Evolutionary conservation across 495 filamentous ascomycete genomes (phyloP).

Genomic region (Podospora appendiculata): DNA sequence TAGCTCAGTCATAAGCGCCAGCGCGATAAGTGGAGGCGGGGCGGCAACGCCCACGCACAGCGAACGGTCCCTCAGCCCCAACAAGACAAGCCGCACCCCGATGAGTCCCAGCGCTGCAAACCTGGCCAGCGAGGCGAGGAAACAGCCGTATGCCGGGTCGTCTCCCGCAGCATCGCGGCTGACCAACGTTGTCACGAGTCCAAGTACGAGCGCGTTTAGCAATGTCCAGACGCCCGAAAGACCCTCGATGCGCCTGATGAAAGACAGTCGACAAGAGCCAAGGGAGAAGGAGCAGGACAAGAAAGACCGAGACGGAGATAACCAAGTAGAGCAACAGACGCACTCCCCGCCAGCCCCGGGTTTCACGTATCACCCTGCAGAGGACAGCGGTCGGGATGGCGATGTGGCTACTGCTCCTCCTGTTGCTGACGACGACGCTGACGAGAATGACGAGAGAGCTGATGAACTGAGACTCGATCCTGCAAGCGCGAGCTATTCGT

Average conservation of each 20-base stretch:
- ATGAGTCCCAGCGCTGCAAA: conserved; percentile 25
- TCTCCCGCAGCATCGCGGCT: conserved; percentile 12
- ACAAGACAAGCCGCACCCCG: conserved; percentile 30
- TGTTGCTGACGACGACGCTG: conserved; percentile 4
- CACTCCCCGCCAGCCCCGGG: background rate
- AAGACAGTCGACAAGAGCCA: background rate
- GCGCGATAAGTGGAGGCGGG: conserved; percentile 1
- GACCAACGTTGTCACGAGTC: conserved; percentile 15
- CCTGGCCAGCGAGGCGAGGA: conserved; percentile 31
- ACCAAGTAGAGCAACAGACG: no score
- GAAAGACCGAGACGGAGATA: background rate
- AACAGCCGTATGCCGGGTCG: conserved; percentile 30
- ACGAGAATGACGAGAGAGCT: conserved; percentile 17
- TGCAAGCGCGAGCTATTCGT: conserved; percentile 19
- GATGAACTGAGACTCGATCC: conserved; percentile 19
- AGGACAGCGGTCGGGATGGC: no score
- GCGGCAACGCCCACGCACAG: conserved; percentile 26
- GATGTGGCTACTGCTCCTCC: no score
- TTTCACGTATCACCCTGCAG: background rate
- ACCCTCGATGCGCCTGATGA: conserved; percentile 2
- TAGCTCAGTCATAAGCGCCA: background rate
- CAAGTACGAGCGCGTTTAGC: conserved; percentile 20
- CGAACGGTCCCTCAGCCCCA: conserved; percentile 43
- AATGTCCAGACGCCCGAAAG: conserved; percentile 3
- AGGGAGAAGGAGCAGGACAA: background rate